Evolutionary conservation across 495 filamentous ascomycete species (phyloP), one percentile per base, ranked within the genome.

Genomic region (Pyronema domesticum): DNA sequence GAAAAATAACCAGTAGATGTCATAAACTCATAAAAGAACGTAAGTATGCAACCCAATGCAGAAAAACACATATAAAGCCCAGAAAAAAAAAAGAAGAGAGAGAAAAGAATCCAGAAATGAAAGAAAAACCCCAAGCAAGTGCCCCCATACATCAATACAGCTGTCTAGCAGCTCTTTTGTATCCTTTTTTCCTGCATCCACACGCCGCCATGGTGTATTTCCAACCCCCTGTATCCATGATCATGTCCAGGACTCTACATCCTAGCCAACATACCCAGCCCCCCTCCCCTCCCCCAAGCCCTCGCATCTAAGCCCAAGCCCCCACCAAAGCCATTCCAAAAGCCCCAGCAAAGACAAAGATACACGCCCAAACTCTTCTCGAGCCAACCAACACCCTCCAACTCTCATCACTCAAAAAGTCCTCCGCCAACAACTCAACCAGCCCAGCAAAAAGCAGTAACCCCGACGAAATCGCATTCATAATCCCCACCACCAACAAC

Each of bases 341-440:
- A 7, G 86, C 84, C 0, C 89, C 89, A 3, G 73, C 76, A 11
- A 84, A 71, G 18, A 96, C 89, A 1, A 85, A 78, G 14, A 76
- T 66, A 65, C 81, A 94, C 17, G 89, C 89, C 55, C 85, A 72
- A 42, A 85, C 61, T 51, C 89, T 75, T 60, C 76, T 77, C 63
- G 72, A 71, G 0, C 89, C 89, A 46, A 72, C 79, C 53, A 96
- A 68, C 9, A 72, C 69, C 56, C 70, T 74, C 71, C 94, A 95
- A 63, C 89, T 94, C 65, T 83, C 78, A 60, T 94, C 86, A 53
- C 80, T 83, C 60, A 96, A 67, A 66, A 96, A 95, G 64, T 96
- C 89, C 68, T 96, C 89, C 5, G 89, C 86, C 10, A 96, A 74
- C 44, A 96, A 70, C 68, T 95, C 88, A 0, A 94, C 89, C 52